Conservation (phyloP, 306 rosid species). For the peach (Prunus persica) region Prunus_persica_NCBIv2 NC_034011.1:25694501-25695000, state of each 20-base stretch:
- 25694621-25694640: conserved; percentile 28
- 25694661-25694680: background rate
- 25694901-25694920: conserved; percentile 30
- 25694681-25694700: conserved; percentile 16
- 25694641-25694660: conserved; percentile 24
- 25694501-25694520: conserved; percentile 31
- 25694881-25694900: conserved; percentile 21
- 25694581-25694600: conserved; percentile 31
- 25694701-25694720: background rate
- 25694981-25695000: too few relatives aligned
- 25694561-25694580: conserved; percentile 14
- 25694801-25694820: background rate
- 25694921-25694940: conserved; percentile 33
- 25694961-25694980: too few relatives aligned
- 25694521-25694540: conserved; percentile 40
- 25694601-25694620: conserved; percentile 15
- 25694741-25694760: conserved; percentile 10
- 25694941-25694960: background rate
- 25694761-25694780: conserved; percentile 8
- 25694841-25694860: conserved; percentile 14
- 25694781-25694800: conserved; percentile 35
- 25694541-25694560: conserved; percentile 3
- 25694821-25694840: background rate
- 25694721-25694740: background rate
- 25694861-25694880: conserved; percentile 18